Conservation (phyloP, 768 basidiomycete genomes). For the Termitomyces sp. region DNA sequence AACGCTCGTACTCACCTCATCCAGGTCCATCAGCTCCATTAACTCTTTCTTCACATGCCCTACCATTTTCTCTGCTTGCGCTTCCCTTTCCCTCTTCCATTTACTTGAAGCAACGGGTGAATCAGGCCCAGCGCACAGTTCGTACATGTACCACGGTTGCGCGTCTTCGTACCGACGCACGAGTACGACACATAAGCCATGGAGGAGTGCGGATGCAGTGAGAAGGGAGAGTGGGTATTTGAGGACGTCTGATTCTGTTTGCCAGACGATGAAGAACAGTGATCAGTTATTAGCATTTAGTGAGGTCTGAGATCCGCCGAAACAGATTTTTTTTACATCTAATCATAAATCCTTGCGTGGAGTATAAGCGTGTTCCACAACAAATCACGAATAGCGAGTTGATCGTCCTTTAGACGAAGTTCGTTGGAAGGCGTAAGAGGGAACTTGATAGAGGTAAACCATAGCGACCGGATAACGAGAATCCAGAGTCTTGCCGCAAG, state of each 20-base stretch:
- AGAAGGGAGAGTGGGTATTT: conserved; percentile 49
- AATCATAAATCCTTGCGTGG: not conserved
- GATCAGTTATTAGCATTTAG: not conserved
- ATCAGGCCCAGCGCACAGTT: not conserved
- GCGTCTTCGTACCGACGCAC: conserved; percentile 29
- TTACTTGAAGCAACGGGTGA: not conserved
- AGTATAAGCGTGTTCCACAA: not conserved
- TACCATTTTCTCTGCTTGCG: conserved; percentile 24
- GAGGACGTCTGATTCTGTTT: conserved; percentile 47
- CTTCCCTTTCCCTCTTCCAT: conserved; percentile 9
- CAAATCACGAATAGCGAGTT: not conserved
- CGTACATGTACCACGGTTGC: conserved; percentile 22
- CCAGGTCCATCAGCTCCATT: conserved; percentile 26
- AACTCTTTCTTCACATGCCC: conserved; percentile 35
- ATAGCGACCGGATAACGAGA: not conserved
- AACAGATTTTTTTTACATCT: too few species aligned
- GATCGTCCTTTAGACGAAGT: not conserved
- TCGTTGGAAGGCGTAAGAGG: not conserved
- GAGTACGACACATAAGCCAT: conserved; percentile 36
- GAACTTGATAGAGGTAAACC: not conserved
- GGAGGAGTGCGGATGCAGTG: conserved; percentile 46
- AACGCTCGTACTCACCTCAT: conserved; percentile 27
- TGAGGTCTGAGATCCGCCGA: not conserved
- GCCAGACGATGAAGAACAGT: not conserved
- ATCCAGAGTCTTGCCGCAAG: not conserved